Evolutionary conservation across 306 rosid species (phyloP).

Genomic region (Spatholobus suberectus): DNA sequence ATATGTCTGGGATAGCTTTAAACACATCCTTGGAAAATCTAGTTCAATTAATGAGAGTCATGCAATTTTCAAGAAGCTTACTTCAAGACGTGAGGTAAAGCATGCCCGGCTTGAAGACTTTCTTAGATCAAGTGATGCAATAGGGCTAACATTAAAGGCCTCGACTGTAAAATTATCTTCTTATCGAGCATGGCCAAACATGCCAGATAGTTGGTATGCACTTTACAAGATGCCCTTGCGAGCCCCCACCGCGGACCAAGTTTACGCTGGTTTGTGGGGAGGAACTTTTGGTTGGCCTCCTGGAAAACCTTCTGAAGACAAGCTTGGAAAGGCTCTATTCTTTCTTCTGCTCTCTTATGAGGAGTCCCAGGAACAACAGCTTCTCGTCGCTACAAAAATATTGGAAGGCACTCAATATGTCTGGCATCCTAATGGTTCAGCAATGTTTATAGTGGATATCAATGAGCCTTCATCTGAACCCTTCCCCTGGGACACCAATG

Average conservation of each 20-base stretch:
- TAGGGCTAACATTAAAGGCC: constrained; percentile 65
- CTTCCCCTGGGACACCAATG: constrained; percentile 71
- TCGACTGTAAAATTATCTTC: constrained; percentile 64
- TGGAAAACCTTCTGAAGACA: constrained; percentile 73
- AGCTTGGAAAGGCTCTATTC: constrained; percentile 80
- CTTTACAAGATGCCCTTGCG: constrained; percentile 78
- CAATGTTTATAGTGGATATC: constrained; percentile 75
- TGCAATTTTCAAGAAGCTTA: constrained; percentile 48
- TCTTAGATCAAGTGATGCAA: constrained; percentile 61
- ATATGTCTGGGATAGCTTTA: constrained; percentile 63
- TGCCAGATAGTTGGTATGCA: constrained; percentile 84
- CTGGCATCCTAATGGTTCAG: constrained; percentile 88
- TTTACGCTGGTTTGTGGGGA: constrained; percentile 87
- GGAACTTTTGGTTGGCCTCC: constrained; percentile 96
- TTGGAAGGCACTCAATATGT: constrained; percentile 87
- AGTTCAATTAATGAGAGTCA: constrained; percentile 45
- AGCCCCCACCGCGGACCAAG: constrained; percentile 53
- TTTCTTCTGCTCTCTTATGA: constrained; percentile 82
- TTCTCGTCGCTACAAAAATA: constrained; percentile 79
- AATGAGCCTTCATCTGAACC: constrained; percentile 69
- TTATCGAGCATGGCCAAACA: constrained; percentile 87
- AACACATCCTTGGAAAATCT: constrained; percentile 68
- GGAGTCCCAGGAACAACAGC: constrained; percentile 55
- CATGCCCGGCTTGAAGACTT: constrained; percentile 67
- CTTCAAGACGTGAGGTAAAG: constrained; percentile 57